phyloP scores from a whole-genome alignment of 441 rosid genomes.

The Hura crepitans region DNA sequence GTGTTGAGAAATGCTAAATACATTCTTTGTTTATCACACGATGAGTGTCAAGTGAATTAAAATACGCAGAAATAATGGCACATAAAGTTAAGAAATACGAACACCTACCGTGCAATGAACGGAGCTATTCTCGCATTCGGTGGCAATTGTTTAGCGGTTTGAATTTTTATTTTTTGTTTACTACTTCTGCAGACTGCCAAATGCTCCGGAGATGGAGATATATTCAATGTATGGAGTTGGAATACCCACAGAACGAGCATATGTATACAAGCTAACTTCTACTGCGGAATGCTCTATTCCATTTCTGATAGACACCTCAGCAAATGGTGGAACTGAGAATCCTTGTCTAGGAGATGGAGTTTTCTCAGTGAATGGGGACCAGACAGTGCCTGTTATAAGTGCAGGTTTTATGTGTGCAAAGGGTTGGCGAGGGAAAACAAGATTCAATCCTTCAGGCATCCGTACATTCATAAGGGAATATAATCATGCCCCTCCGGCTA shows the following conservation, averaged over 20 bases:
- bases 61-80: too few species aligned
- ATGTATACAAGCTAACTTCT: conserved; percentile 65
- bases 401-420: conserved; percentile 95
- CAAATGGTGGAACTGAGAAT: conserved; percentile 51
- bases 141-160: too few species aligned
- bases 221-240: conserved; percentile 90
- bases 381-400: conserved; percentile 88
- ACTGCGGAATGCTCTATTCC: conserved; percentile 80
- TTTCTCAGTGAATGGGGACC: conserved; percentile 78
- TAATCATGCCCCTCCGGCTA: conserved; percentile 76
- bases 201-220: conserved; percentile 91
- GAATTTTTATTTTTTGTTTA: background rate
- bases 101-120: too few species aligned
- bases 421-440: conserved; percentile 93
- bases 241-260: conserved; percentile 89
- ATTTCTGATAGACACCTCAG: conserved; percentile 82
- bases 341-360: conserved; percentile 80
- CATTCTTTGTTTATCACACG: background rate
- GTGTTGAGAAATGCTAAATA: too few species aligned
- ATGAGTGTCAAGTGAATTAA: too few species aligned
- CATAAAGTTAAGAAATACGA: too few species aligned
- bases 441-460: conserved; percentile 87
- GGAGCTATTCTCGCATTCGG: too few species aligned
- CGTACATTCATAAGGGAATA: conserved; percentile 72
- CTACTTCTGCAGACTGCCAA: conserved; percentile 64